phyloP scores from a whole-genome alignment of 306 rosid genomes.

The Hippophae gyantsensis region DNA sequence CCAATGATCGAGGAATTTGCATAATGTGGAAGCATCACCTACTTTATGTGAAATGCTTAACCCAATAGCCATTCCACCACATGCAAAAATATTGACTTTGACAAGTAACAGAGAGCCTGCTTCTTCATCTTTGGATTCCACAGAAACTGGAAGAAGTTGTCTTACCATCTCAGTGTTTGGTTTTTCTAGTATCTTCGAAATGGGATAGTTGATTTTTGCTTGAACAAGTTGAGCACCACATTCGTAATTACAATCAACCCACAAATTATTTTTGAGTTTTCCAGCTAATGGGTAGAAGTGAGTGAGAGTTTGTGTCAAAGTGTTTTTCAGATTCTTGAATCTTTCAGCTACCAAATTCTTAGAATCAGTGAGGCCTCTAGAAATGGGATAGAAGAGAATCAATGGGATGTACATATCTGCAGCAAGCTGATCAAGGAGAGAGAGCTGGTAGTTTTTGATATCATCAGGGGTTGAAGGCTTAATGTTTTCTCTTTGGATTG shows the following conservation, averaged over 20 bases:
- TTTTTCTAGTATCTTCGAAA: background rate
- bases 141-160: constrained; percentile 9
- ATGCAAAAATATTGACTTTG: constrained; percentile 7
- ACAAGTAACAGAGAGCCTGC: constrained; percentile 1
- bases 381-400: constrained; percentile 4
- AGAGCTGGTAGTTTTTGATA: background rate
- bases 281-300: constrained; percentile 16
- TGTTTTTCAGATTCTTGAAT: background rate
- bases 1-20: constrained; percentile 11
- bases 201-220: constrained; percentile 4
- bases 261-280: background rate
- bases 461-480: constrained; percentile 21
- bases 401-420: background rate
- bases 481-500: constrained; percentile 5
- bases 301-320: constrained; percentile 14
- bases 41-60: constrained; percentile 13
- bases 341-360: background rate
- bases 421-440: constrained; percentile 14
- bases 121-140: background rate
- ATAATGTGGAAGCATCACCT: background rate
- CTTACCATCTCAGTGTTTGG: constrained; percentile 2
- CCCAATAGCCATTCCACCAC: constrained; percentile 15
- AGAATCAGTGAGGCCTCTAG: background rate
- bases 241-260: constrained; percentile 12
- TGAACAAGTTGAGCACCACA: constrained; percentile 9